Conservation (phyloP, 305 asterid species). For the Fraxinus platypoda region DNA sequence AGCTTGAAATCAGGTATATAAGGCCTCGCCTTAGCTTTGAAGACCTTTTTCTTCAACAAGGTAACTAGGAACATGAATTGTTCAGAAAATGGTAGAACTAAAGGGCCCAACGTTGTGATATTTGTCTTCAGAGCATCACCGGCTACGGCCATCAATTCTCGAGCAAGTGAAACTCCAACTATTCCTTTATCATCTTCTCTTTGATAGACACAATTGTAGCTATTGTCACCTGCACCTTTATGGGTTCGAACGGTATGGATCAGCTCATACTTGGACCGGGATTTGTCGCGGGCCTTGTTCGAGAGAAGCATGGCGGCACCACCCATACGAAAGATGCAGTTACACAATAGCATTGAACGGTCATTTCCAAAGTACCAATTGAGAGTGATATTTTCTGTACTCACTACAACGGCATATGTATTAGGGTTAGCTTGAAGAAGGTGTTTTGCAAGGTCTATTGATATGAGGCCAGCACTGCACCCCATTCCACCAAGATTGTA, state of each 20-base stretch:
- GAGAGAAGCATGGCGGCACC: slow-evolving; percentile 12
- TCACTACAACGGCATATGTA: slow-evolving; percentile 12
- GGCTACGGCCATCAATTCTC: slow-evolving; percentile 12
- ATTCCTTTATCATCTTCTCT: slow-evolving; percentile 4
- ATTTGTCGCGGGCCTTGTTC: neutral
- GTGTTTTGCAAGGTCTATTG: neutral
- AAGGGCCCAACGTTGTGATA: neutral
- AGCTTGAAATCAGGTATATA: slow-evolving; percentile 18
- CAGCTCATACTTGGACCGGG: slow-evolving; percentile 1
- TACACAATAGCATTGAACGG: slow-evolving; percentile 6
- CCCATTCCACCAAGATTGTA: slow-evolving; percentile 13
- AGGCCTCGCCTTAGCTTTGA: slow-evolving; percentile 12
- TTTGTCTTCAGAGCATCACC: slow-evolving; percentile 9
- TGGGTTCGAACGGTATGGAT: slow-evolving; percentile 8
- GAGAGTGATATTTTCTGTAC: neutral
- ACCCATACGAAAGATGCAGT: slow-evolving; percentile 16
- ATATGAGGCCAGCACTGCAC: slow-evolving; percentile 13
- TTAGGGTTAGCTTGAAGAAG: slow-evolving; percentile 3
- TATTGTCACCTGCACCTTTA: slow-evolving; percentile 12
- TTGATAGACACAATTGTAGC: slow-evolving; percentile 16
- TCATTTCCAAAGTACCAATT: slow-evolving; percentile 15
- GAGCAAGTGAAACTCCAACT: slow-evolving; percentile 9
- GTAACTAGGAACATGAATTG: slow-evolving; percentile 13
- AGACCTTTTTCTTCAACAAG: neutral
- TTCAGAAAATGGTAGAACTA: slow-evolving; percentile 12